Percentiles rank a stretch among this genome's conserved stretches.
These are phyloP conservation scores for Entomortierella beljakovae DNA, from an alignment of 192 early-diverging fungal genomes.

Conservation along the genomic window DNA sequence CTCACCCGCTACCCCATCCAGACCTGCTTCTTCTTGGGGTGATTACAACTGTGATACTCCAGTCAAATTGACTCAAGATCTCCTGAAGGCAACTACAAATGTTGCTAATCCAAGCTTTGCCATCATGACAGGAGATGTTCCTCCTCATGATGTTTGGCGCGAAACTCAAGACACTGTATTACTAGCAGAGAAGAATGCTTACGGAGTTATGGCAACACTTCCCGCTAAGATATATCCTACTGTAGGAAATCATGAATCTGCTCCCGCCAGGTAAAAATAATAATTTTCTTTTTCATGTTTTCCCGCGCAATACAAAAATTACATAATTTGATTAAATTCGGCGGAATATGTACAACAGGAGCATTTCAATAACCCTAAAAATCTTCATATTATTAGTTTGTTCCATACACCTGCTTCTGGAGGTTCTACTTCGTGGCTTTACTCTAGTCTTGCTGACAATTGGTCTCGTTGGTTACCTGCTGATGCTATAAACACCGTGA, in stretches of 20 bases:
- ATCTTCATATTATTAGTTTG: too few relatives aligned
- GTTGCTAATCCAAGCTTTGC: slow-evolving; percentile 53
- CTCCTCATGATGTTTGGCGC: slow-evolving; percentile 66
- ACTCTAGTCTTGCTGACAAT: slow-evolving; percentile 56
- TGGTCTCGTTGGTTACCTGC: slow-evolving; percentile 64
- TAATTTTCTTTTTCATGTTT: too few relatives aligned
- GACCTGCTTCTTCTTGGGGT: slow-evolving; percentile 45
- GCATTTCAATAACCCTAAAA: too few relatives aligned
- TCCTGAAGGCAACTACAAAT: slow-evolving; percentile 50
- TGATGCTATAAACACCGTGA: slow-evolving; percentile 47
- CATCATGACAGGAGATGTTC: slow-evolving; percentile 64
- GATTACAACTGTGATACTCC: slow-evolving; percentile 62
- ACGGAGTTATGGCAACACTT: slow-evolving; percentile 41
- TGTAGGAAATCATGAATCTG: slow-evolving; percentile 67
- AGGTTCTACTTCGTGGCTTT: slow-evolving; percentile 58
- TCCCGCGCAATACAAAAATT: too few relatives aligned
- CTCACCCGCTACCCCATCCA: slow-evolving; percentile 30
- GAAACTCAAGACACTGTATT: slow-evolving; percentile 42
- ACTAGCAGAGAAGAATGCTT: slow-evolving; percentile 43
- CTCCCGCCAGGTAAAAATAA: too few relatives aligned
- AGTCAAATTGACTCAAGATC: slow-evolving; percentile 53
- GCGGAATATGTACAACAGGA: too few relatives aligned
- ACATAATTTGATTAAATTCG: too few relatives aligned
- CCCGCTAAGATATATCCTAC: slow-evolving; percentile 54
- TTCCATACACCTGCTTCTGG: slow-evolving; percentile 48